Evolutionary conservation across 768 basidiomycete species (phyloP).

Genomic region (Tylopilus cervinicoccineus): DNA sequence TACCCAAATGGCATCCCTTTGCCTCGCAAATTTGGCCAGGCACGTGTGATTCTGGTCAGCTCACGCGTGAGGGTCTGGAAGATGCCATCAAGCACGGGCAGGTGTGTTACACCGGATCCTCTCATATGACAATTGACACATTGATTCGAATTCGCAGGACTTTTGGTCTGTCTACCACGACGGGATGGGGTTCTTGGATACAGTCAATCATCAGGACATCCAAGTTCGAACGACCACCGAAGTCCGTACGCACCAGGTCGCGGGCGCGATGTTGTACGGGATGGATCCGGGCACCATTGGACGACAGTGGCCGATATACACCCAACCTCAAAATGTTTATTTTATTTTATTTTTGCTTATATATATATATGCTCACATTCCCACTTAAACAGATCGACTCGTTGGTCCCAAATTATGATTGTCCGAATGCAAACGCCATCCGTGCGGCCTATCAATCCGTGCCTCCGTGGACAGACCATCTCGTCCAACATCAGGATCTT

Average conservation of each 20-base stretch:
- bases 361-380: neutral
- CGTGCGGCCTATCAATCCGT: constrained; percentile 41
- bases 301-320: constrained; percentile 37
- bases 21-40: constrained; percentile 43
- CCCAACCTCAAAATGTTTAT: constrained; percentile 40
- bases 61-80: constrained; percentile 41
- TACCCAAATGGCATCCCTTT: constrained; percentile 43
- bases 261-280: constrained; percentile 41
- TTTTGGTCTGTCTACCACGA: constrained; percentile 43
- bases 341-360: neutral
- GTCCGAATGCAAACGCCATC: constrained; percentile 38
- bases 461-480: constrained; percentile 45
- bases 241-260: constrained; percentile 46
- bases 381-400: constrained; percentile 40
- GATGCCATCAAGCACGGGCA: constrained; percentile 43
- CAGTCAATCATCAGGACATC: constrained; percentile 35
- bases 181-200: constrained; percentile 34
- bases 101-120: constrained; percentile 11
- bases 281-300: constrained; percentile 37
- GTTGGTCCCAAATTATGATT: constrained; percentile 41
- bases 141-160: constrained; percentile 31
- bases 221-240: constrained; percentile 42
- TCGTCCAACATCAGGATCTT: constrained; percentile 34
- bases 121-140: neutral
- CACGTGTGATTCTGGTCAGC: constrained; percentile 45